Evolutionary conservation across 805 yeast genomes (phyloP).

Genomic region (Wickerhamomyces rabaulensis): DNA sequence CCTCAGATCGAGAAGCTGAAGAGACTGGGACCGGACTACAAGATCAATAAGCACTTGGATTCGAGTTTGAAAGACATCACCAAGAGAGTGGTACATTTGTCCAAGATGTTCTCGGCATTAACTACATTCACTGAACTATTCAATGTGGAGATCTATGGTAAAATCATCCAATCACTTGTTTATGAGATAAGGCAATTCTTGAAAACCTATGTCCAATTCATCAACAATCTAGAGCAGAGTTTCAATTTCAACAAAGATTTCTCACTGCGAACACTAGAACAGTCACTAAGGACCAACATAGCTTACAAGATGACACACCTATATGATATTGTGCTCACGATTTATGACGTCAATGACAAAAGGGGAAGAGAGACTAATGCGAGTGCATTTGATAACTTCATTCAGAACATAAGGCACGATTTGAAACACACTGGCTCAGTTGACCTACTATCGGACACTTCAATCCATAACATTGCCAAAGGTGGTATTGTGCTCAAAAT

Average conservation of each 20-base stretch:
- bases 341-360: conserved; percentile 42
- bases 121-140: conserved; percentile 56
- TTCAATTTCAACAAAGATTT: conserved; percentile 44
- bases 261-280: conserved; percentile 56
- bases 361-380: conserved; percentile 28
- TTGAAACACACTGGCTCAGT: conserved; percentile 37
- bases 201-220: conserved; percentile 29
- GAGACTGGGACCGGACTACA: conserved; percentile 69
- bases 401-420: conserved; percentile 35
- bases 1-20: conserved; percentile 35
- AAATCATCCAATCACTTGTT: conserved; percentile 69
- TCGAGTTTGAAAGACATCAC: conserved; percentile 68
- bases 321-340: conserved; percentile 48
- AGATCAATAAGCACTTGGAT: conserved; percentile 67
- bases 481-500: conserved; percentile 73
- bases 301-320: conserved; percentile 44
- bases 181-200: conserved; percentile 46
- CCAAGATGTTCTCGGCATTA: conserved; percentile 58
- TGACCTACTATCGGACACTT: conserved; percentile 48
- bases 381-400: conserved; percentile 36
- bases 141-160: conserved; percentile 54
- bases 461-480: conserved; percentile 51
- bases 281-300: conserved; percentile 35
- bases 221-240: conserved; percentile 45
- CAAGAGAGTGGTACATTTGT: conserved; percentile 52